These are phyloP conservation scores for Phytopythium delawarense DNA, from an alignment of 352 stramenopile genomes.

Conservation along the genomic window DNA sequence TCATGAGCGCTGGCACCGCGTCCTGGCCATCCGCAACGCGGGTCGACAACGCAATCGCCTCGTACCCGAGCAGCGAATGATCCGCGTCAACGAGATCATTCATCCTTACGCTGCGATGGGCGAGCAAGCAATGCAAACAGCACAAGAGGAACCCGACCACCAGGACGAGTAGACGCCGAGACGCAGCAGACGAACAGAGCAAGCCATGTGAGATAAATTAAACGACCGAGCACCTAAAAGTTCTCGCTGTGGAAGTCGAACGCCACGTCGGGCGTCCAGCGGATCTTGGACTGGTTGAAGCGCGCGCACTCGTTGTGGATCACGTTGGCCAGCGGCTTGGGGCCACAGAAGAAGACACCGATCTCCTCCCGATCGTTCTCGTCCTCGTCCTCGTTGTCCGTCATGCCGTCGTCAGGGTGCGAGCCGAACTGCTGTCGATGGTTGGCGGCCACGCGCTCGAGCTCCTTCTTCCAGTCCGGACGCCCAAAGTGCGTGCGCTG, in stretches of 20 bases:
- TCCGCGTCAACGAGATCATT: not conserved
- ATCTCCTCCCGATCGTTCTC: conserved; percentile 52
- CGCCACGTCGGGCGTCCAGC: conserved; percentile 27
- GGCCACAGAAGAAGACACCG: conserved; percentile 78
- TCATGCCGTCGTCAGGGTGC: not conserved
- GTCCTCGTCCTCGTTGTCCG: conserved; percentile 20
- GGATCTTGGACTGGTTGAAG: conserved; percentile 47
- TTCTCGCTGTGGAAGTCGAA: conserved; percentile 76
- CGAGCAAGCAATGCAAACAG: not conserved
- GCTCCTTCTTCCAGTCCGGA: conserved; percentile 69
- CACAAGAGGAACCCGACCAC: not conserved
- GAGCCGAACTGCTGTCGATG: conserved; percentile 13
- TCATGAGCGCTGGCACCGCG: not conserved
- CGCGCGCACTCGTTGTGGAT: conserved; percentile 57
- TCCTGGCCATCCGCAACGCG: not conserved
- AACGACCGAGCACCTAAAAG: conserved; percentile 23
- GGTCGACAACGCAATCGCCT: not conserved
- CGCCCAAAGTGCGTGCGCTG: conserved; percentile 74
- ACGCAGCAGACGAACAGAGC: not conserved
- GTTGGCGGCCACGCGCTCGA: conserved; percentile 46
- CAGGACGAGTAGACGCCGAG: not conserved
- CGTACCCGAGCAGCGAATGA: not conserved
- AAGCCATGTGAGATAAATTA: not conserved
- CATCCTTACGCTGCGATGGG: not conserved
- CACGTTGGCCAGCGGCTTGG: conserved; percentile 43